Evolutionary conservation across 163 green algal species (phyloP), one percentile per base, ranked within the genome.

Genomic region (Botryococcus braunii): DNA sequence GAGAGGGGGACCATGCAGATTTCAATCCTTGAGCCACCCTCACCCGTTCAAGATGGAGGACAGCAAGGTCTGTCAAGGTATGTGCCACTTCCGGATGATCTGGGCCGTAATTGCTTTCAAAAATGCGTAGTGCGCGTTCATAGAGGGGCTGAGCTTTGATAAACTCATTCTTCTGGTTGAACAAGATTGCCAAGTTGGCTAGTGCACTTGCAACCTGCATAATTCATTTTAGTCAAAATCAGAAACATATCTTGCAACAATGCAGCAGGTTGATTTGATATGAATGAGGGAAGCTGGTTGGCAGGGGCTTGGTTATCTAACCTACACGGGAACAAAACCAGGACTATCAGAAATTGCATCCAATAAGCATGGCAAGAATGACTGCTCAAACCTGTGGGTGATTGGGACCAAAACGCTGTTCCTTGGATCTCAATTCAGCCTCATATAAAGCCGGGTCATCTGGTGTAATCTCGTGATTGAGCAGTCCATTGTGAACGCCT

Each of bases 21-120:
- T n/a, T 57, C 38, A 40, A 56, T 27, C 46, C 21, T 23, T n/a
- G n/a, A 29, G 23, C 25, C 13, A 32, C 34, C 78, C 76, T 79
- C 32, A 86, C 85, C 81, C 84, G 73, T 73, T 97, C 91, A 57
- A 97, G 71, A 65, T 94, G 85, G 41, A 97, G 83, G 48, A 97
- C 91, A 21, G 88, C 91, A 43, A 97, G 82, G 69, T 97, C 91
- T 2, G 89, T 96, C 6, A 96, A 81, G 17, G 85, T 88, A 74
- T 95, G 86, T 27, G 91, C 91, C 39, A 95, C 88, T 58, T 94
- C 85, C 8, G 85, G 78, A 58, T 88, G 77, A 29, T 90, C 73
- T 0, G 82, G 70, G 8, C 89, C 91, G 46, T 83, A 78, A 0
- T 71, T 46, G 0, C 65, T 65, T 77, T 97, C 90, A 74, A 82